A percentile compares a stretch with the other conserved stretches of the same genome.
Conservation (phyloP, 805 yeast genomes). For the Wickerhamiella spandovensis region DNA sequence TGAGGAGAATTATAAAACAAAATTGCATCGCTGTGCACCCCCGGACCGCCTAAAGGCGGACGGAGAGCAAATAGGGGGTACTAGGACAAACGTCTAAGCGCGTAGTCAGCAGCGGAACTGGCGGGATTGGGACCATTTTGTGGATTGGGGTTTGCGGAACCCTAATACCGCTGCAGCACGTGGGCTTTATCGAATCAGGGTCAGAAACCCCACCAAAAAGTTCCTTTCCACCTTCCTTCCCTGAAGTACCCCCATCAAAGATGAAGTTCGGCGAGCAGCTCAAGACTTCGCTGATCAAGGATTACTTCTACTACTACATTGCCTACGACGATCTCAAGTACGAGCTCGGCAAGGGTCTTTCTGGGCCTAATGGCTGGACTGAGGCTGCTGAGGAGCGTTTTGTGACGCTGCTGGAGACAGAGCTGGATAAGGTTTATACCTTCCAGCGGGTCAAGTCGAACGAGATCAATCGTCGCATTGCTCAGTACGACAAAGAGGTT, state of each 20-base stretch:
- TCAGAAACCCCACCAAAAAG: background rate
- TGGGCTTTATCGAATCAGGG: background rate
- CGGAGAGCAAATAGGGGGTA: too few species aligned
- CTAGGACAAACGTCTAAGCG: background rate
- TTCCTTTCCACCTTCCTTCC: too few species aligned
- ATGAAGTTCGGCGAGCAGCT: slow-evolving; percentile 97
- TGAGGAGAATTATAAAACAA: too few species aligned
- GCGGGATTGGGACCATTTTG: too few species aligned
- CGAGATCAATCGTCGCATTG: slow-evolving; percentile 75
- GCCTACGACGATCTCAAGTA: slow-evolving; percentile 84
- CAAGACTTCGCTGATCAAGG: slow-evolving; percentile 76
- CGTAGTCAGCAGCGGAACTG: too few species aligned
- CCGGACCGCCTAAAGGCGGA: too few species aligned
- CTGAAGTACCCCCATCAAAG: too few species aligned
- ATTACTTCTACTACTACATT: slow-evolving; percentile 81
- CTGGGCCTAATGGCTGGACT: slow-evolving; percentile 49
- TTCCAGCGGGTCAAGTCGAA: slow-evolving; percentile 80
- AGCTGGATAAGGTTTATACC: slow-evolving; percentile 83
- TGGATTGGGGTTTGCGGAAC: background rate
- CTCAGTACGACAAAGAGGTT: slow-evolving; percentile 65
- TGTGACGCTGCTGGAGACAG: slow-evolving; percentile 58
- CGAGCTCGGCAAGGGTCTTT: slow-evolving; percentile 56
- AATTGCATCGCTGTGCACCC: too few species aligned
- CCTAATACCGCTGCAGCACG: background rate
- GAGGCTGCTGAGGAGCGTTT: slow-evolving; percentile 72